Conservation (phyloP, 768 basidiomycete genomes). For the Lentinula guzmanii region DNA sequence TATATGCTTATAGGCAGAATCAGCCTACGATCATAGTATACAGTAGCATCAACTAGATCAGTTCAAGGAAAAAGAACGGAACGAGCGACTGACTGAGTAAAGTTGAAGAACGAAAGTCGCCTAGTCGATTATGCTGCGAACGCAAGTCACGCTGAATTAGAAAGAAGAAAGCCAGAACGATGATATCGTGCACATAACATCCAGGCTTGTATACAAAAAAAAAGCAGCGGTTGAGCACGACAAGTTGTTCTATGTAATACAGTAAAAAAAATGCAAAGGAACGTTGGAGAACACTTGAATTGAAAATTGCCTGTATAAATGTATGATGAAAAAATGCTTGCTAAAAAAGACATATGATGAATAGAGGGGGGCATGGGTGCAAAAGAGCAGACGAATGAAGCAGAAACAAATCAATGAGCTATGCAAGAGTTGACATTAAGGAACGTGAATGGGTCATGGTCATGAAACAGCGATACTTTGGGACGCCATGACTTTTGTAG, state of each 20-base stretch:
- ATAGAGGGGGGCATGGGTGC: constrained; percentile 8
- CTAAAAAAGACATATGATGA: constrained; percentile 5
- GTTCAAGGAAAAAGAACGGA: too few species aligned
- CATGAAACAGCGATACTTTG: constrained; percentile 26
- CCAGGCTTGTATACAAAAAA: constrained; percentile 26
- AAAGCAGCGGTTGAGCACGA: constrained; percentile 23
- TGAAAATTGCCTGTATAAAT: constrained; percentile 16
- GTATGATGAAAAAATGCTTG: constrained; percentile 15
- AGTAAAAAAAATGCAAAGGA: constrained; percentile 16
- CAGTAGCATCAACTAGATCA: neutral
- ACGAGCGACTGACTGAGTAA: too few species aligned
- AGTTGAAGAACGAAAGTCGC: too few species aligned
- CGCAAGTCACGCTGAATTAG: too few species aligned
- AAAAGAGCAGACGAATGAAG: constrained; percentile 5
- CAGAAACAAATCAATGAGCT: constrained; percentile 6
- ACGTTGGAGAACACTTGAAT: constrained; percentile 15
- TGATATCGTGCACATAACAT: constrained; percentile 29
- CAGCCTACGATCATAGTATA: constrained; percentile 11
- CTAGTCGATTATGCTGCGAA: too few species aligned
- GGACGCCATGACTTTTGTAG: constrained; percentile 47
- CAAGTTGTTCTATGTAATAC: constrained; percentile 25
- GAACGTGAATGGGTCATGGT: constrained; percentile 13
- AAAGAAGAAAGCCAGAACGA: constrained; percentile 15
- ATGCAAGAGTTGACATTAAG: constrained; percentile 5
- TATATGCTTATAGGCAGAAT: constrained; percentile 17